phyloP scores from a whole-genome alignment of 495 filamentous ascomycete species.

The Trichoderma reesei region DNA sequence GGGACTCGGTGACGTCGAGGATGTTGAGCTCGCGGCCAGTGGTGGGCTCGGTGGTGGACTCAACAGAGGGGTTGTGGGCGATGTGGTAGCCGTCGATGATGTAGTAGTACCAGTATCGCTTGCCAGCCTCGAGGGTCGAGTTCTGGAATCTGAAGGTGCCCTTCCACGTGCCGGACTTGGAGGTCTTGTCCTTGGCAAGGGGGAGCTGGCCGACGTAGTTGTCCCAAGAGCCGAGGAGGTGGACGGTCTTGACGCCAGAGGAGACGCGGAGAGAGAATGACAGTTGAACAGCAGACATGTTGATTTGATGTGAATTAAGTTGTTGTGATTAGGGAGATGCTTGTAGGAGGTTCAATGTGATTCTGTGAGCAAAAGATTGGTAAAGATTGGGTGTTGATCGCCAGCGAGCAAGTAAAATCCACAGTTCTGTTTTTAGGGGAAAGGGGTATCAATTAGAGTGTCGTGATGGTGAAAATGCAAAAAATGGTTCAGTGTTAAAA shows the following conservation, averaged over 20 bases:
- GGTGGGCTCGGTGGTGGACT: conserved; percentile 87
- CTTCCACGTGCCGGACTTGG: conserved; percentile 79
- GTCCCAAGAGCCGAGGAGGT: conserved; percentile 97
- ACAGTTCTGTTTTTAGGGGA: conserved; percentile 33
- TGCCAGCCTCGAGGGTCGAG: conserved; percentile 67
- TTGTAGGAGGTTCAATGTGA: conserved; percentile 20
- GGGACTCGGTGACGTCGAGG: conserved; percentile 47
- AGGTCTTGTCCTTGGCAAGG: conserved; percentile 71
- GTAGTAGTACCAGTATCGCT: conserved; percentile 99
- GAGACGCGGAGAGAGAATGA: conserved; percentile 91
- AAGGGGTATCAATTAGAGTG: conserved; percentile 11
- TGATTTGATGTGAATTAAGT: conserved; percentile 26
- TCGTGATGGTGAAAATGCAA: conserved; percentile 20
- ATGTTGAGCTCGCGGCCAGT: conserved; percentile 89
- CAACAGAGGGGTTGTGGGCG: conserved; percentile 88
- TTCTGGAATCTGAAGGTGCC: conserved; percentile 95
- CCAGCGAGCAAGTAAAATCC: conserved; percentile 51
- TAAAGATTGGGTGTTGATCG: conserved; percentile 23
- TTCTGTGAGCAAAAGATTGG: conserved; percentile 12
- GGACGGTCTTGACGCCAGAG: conserved; percentile 93
- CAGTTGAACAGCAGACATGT: conserved; percentile 77
- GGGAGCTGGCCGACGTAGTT: conserved; percentile 89
- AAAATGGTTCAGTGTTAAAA: conserved; percentile 12
- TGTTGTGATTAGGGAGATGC: conserved; percentile 11
- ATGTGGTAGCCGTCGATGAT: conserved; percentile 99